phyloP scores from a whole-genome alignment of 169 alveolate genomes.

The Eimeria necatrix region DNA sequence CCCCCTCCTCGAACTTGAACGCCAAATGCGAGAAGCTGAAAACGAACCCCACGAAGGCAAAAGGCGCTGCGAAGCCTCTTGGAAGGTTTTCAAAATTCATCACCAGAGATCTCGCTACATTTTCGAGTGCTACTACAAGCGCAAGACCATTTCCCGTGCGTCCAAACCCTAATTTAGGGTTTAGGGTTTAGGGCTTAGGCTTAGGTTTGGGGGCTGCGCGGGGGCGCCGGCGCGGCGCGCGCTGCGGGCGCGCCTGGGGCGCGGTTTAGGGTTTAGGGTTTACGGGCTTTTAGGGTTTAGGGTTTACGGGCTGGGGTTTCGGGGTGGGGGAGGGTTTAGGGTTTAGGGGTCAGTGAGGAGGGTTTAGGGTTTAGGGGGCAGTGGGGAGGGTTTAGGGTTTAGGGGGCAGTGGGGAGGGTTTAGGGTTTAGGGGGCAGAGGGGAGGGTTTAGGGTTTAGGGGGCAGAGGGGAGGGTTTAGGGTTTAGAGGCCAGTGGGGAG shows the following conservation, averaged over 20 bases:
- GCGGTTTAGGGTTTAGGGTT: not conserved
- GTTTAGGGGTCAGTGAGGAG: no score
- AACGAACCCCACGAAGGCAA: slow-evolving; percentile 96
- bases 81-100: slow-evolving; percentile 98
- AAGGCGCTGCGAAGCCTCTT: slow-evolving; percentile 96
- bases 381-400: no score
- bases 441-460: no score
- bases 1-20: slow-evolving; percentile 93
- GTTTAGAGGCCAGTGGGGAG: no score
- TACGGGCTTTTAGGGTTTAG: not conserved
- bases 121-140: slow-evolving; percentile 95
- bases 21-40: slow-evolving; percentile 97
- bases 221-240: not conserved
- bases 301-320: not conserved
- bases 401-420: no score
- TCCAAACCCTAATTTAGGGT: slow-evolving; percentile 17
- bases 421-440: no score
- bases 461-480: no score
- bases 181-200: not conserved
- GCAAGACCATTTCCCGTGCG: slow-evolving; percentile 95
- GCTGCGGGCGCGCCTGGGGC: not conserved
- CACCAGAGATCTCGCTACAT: slow-evolving; percentile 97
- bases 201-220: not conserved
- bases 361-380: no score
- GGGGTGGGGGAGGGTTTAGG: not conserved